phyloP scores from a whole-genome alignment of 257 asterid species.

The Apocynum venetum region DNA sequence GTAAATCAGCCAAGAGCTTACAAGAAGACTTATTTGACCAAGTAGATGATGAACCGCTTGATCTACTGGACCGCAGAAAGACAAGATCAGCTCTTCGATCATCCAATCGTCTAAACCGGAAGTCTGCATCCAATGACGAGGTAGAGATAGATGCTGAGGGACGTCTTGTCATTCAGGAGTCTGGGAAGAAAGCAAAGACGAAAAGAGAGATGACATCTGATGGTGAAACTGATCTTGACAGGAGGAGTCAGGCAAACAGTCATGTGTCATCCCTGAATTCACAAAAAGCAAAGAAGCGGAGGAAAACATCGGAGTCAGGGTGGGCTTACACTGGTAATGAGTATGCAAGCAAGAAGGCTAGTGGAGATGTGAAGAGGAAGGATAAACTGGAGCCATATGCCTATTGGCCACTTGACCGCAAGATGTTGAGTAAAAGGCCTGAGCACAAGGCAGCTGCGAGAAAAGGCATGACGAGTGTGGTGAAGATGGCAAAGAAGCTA shows the following conservation, averaged over 20 bases:
- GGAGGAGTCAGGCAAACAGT: conserved; percentile 53
- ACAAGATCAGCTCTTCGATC: conserved; percentile 83
- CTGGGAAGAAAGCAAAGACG: conserved; percentile 41
- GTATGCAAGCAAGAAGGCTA: conserved; percentile 85
- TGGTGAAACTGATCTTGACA: conserved; percentile 40
- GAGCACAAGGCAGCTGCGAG: conserved; percentile 86
- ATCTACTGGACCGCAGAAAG: conserved; percentile 70
- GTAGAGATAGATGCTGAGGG: conserved; percentile 75
- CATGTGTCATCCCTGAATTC: conserved; percentile 35
- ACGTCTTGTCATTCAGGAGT: conserved; percentile 60
- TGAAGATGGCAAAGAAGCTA: conserved; percentile 66
- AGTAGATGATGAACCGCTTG: conserved; percentile 85
- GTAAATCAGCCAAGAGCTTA: conserved; percentile 58
- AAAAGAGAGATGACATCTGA: conserved; percentile 31
- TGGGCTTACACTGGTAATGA: conserved; percentile 91
- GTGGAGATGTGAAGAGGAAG: conserved; percentile 80
- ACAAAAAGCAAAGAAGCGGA: conserved; percentile 51
- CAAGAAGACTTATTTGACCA: conserved; percentile 83
- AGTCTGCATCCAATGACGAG: conserved; percentile 75
- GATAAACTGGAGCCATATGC: conserved; percentile 96
- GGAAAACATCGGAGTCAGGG: conserved; percentile 63
- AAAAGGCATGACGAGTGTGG: conserved; percentile 87
- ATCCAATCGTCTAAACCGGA: conserved; percentile 37
- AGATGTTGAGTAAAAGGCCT: conserved; percentile 88
- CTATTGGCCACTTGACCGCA: conserved; percentile 98